Percentiles rank a stretch among this genome's conserved stretches.
Conservation (phyloP, 1,284 basidiomycete species). For the Amylostereum areolatum region DNA sequence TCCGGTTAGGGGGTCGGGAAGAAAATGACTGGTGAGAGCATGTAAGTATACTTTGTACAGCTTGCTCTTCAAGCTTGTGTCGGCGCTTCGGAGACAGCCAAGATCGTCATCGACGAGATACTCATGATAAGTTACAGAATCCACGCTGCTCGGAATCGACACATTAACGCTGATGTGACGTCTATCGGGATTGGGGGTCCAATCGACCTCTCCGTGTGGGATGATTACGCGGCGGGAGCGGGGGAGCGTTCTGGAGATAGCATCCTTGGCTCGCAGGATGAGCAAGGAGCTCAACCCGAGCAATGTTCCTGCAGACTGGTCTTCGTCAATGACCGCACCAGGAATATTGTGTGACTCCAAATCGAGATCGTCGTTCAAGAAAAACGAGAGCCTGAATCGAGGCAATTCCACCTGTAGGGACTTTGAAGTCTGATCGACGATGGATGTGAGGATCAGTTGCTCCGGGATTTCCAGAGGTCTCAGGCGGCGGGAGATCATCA, state of each 20-base stretch:
- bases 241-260: constrained; percentile 2
- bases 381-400: constrained; percentile 33
- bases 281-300: constrained; percentile 34
- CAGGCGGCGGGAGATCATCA: no score
- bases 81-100: constrained; percentile 29
- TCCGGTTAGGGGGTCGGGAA: constrained; percentile 39
- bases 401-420: constrained; percentile 20
- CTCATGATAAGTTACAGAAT: constrained; percentile 14
- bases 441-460: no score
- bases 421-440: no score
- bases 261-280: constrained; percentile 23
- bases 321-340: constrained; percentile 23
- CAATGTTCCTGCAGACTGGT: constrained; percentile 31
- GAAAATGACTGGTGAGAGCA: constrained; percentile 33
- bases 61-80: constrained; percentile 25
- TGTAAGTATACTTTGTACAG: constrained; percentile 40
- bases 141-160: no score
- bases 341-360: constrained; percentile 31
- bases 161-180: constrained; percentile 9
- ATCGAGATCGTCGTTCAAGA: constrained; percentile 17
- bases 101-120: constrained; percentile 35
- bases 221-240: constrained; percentile 24
- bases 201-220: constrained; percentile 27
- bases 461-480: no score
- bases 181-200: background rate